Percentiles rank a stretch among this genome's conserved stretches.
phyloP scores from a whole-genome alignment of 331 rosid species.

The Quercus phellos region DNA sequence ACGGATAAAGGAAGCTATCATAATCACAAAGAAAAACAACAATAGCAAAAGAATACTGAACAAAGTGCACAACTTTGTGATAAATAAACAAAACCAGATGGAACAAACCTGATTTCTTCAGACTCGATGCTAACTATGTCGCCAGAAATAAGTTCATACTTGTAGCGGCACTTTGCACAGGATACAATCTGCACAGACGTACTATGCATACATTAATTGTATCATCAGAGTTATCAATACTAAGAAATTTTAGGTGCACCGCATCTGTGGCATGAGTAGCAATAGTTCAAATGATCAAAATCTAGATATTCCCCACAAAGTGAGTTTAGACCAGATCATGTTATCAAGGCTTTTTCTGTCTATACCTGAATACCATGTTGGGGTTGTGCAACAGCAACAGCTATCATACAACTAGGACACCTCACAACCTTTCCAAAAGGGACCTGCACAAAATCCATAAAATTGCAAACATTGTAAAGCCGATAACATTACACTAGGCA shows the following conservation, averaged over 20 bases:
- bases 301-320: neutral
- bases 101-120: slow-evolving; percentile 91
- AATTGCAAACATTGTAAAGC: neutral
- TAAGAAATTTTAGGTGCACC: neutral
- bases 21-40: neutral
- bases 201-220: slow-evolving; percentile 6
- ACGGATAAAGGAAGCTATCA: neutral
- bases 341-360: neutral
- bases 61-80: neutral
- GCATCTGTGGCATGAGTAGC: slow-evolving; percentile 10
- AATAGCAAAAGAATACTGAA: neutral
- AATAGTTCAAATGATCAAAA: neutral
- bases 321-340: neutral
- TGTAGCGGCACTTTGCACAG: slow-evolving; percentile 90
- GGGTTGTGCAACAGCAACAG: slow-evolving; percentile 86
- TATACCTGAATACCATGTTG: slow-evolving; percentile 88
- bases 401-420: slow-evolving; percentile 79
- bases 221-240: neutral
- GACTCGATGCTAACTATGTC: slow-evolving; percentile 66
- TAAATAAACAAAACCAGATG: slow-evolving; percentile 13
- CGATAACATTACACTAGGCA: neutral
- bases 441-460: slow-evolving; percentile 39
- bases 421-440: slow-evolving; percentile 82
- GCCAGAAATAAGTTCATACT: slow-evolving; percentile 87
- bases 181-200: slow-evolving; percentile 69